Evolutionary conservation across 1,139 yeast species (phyloP), one percentile per base, ranked within the genome.

Genomic region (Yamadazyma spencermartinsiae): DNA sequence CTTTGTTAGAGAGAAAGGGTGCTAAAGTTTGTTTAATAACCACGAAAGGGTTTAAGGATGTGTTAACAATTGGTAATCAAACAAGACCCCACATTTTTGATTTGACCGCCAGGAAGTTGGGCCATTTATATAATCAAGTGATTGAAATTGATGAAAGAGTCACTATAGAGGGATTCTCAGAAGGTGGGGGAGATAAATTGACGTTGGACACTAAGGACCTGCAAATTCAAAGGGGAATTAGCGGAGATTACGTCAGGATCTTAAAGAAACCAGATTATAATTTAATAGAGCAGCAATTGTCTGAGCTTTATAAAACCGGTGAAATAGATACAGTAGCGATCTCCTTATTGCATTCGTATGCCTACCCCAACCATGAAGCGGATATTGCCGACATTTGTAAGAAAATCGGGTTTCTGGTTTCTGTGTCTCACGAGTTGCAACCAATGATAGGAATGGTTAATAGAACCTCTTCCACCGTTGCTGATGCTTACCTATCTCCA

Each of bases 41-140:
- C 2, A 74, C 80, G 16, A 71, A 66, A 44, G 80, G 80, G 1
- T 76, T 76, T 50, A 68, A 67, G 44, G 81, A 70, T 45, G 71
- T 70, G 2, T 57, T 70, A 48, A 55, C 58, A 1, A 70, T 70
- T 40, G 76, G 76, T 4, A 65, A 64, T 41, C 72, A 65, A 43
- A 61, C 72, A 1, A 52, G 72, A 43, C 72, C 72, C 3, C 55
- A 65, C 41, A 63, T 66, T 19, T 66, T 66, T 42, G 70, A 66
- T 38, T 54, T 65, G 40, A 64, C 68, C 4, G 70, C 70, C 1
- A 59, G 51, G 34, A 65, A 65, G 43, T 56, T 66, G 33, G 66
- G 62, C 8, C 68, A 63, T 36, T 59, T 69, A 37, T 68, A 63
- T 41, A 47, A 53, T 11, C 46, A 56, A 30, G 74, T 68, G 12